Conservation (phyloP, 345 rosid genomes). For the Murraya koenigii region DNA sequence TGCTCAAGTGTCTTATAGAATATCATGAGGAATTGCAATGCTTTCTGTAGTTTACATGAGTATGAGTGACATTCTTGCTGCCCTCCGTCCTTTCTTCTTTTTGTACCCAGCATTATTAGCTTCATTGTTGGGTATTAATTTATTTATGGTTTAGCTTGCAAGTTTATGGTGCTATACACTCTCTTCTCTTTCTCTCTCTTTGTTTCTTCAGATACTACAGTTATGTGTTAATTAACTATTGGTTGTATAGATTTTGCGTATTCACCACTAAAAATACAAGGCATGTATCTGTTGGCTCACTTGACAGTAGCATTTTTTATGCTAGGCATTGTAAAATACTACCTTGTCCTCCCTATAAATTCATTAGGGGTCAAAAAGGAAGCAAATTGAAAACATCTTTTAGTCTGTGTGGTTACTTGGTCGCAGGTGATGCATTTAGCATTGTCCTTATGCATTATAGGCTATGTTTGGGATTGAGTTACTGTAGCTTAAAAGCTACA, state of each 20-base stretch:
- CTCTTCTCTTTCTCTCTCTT: background rate
- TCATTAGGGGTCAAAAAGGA: background rate
- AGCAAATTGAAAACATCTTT: background rate
- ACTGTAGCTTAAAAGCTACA: no score
- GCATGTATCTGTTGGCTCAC: background rate
- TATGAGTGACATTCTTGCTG: background rate
- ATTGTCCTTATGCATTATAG: background rate
- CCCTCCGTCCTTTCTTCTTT: background rate
- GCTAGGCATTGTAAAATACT: background rate
- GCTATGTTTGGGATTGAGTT: no score
- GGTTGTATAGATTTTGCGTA: background rate
- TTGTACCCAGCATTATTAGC: background rate
- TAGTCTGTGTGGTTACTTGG: background rate
- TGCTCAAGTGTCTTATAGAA: background rate
- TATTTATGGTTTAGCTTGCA: background rate
- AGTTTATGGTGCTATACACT: background rate
- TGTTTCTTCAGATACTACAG: background rate
- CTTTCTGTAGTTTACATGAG: constrained; percentile 2
- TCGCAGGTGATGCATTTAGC: background rate
- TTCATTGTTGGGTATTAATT: background rate
- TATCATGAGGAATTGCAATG: background rate
- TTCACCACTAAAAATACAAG: background rate
- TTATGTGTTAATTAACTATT: background rate
- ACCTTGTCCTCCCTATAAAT: background rate
- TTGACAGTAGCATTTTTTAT: background rate